Evolutionary conservation across 2,329 filamentous ascomycete genomes (phyloP).

Genomic region (Ambrosiella beaveri): DNA sequence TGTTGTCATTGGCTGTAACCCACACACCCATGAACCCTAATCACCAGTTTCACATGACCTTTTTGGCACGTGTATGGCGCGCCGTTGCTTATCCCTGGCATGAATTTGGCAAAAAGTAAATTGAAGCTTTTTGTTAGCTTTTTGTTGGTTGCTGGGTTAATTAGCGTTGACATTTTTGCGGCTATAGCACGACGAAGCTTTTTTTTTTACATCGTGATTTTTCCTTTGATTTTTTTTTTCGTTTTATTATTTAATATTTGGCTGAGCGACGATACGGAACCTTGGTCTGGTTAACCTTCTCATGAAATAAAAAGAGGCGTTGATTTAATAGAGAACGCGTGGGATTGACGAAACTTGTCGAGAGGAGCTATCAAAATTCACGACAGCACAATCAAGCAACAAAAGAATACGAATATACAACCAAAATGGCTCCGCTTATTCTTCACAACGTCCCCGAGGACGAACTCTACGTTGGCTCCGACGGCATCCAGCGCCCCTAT

Average conservation of each 20-base stretch:
- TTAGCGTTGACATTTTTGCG: constrained; percentile 3
- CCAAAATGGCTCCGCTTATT: constrained; percentile 41
- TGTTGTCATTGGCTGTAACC: background rate
- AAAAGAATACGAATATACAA: too few relatives aligned
- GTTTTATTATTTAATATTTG: background rate
- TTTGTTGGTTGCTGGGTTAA: constrained; percentile 8
- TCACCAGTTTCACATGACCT: background rate
- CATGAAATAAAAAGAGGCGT: too few relatives aligned
- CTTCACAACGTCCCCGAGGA: constrained; percentile 53
- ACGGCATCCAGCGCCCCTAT: constrained; percentile 47
- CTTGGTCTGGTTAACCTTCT: too few relatives aligned
- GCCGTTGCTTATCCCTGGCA: background rate
- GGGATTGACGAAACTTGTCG: too few relatives aligned
- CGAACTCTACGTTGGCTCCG: constrained; percentile 47
- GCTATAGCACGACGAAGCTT: too few relatives aligned
- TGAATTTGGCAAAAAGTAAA: too few relatives aligned
- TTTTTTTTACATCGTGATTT: background rate
- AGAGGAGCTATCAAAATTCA: background rate
- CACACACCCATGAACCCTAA: background rate
- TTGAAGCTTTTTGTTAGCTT: too few relatives aligned
- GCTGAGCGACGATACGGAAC: too few relatives aligned
- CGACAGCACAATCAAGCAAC: constrained; percentile 14
- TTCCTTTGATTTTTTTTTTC: background rate
- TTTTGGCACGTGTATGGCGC: background rate
- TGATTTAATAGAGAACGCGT: too few relatives aligned